Base-by-base conservation (phyloP, 371 early-diverging fungal species). In the Mortierella sp. region DNA sequence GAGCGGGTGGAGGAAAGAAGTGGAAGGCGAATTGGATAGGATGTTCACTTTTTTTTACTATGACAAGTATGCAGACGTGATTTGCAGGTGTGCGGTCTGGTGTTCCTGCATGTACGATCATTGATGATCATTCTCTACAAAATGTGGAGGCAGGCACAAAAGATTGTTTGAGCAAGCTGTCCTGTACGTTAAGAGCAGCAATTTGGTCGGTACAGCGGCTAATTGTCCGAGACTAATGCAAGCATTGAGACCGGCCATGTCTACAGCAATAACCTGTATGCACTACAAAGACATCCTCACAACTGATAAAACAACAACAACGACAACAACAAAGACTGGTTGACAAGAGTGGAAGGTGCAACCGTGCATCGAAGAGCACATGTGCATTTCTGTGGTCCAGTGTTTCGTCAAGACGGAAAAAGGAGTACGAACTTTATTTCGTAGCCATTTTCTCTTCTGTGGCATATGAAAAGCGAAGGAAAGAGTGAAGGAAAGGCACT, bases 401-500 rank as follows among this genome's bases (percentile, higher is more conserved):
- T 29, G 26, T 10, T 4, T 22, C 13, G 53, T 50, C n/a, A 24
- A 22, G 50, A 5, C 50, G 26, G 31, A 34, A 22, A 58, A 31
- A 34, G 58, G 58, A 58, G 58, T 58, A 31, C 37, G 34, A 58
- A 58, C 58, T 14, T 34, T 31, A 58, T 58, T 58, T 29, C 16
- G 7, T 1, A 19, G n/a, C n/a, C n/a, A n/a, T n/a, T n/a, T n/a
- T n/a, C n/a, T n/a, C 2, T 29, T 5, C 44, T 41, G 44, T 45
- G n/a, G 34, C 69, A 68, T 43, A 68, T 68, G 69, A 68, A 45
- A 68, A 22, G 13, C 40, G 19, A 26, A 22, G n/a, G 19, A 61
- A 29, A 13, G 34, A 61, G 37, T 8, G 61, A 37, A 8, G 63
- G 37, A 31, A 63, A 40, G n/a, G n/a, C n/a, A n/a, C n/a, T n/a